A percentile compares a stretch with the other conserved stretches of the same genome.
phyloP scores from a whole-genome alignment of 1,284 basidiomycete genomes.

The Microbotryum intermedium region DNA sequence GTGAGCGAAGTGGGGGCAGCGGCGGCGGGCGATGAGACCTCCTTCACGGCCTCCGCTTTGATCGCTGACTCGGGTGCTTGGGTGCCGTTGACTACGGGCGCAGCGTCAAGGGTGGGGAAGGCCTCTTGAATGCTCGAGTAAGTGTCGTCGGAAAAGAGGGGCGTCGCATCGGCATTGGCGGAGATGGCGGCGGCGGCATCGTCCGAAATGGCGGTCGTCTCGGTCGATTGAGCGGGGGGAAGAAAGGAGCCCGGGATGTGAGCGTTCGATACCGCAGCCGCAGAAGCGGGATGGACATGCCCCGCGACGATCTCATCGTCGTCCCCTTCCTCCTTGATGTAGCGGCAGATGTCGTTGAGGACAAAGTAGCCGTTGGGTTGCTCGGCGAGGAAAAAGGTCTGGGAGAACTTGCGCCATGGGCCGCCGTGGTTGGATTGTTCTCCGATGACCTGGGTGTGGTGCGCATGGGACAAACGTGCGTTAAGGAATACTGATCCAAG shows the following conservation, averaged over 20 bases:
- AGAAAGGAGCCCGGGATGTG: slow-evolving; percentile 2
- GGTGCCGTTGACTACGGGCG: slow-evolving; percentile 27
- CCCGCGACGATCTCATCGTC: slow-evolving; percentile 32
- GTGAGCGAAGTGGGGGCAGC: slow-evolving; percentile 5
- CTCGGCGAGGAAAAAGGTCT: slow-evolving; percentile 99
- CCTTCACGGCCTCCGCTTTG: slow-evolving; percentile 22
- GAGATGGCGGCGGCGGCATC: neutral
- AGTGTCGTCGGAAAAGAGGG: too few species aligned
- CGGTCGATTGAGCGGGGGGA: slow-evolving; percentile 1
- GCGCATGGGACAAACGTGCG: neutral
- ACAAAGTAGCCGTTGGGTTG: slow-evolving; percentile 99
- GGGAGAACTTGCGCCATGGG: slow-evolving; percentile 95
- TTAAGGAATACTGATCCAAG: neutral
- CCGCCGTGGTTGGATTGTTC: slow-evolving; percentile 85
- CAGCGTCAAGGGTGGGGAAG: slow-evolving; percentile 13
- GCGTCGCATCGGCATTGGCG: slow-evolving; percentile 11
- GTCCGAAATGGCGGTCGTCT: neutral
- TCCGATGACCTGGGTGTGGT: slow-evolving; percentile 70
- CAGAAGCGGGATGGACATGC: slow-evolving; percentile 25
- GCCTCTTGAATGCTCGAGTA: slow-evolving; percentile 23
- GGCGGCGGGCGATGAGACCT: neutral
- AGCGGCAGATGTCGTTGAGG: slow-evolving; percentile 99
- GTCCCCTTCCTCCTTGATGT: slow-evolving; percentile 79
- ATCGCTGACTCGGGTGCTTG: slow-evolving; percentile 1
- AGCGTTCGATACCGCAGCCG: neutral